Evolutionary conservation across 2,329 filamentous ascomycete species (phyloP).

Genomic region (Aureobasidium namibiae): DNA sequence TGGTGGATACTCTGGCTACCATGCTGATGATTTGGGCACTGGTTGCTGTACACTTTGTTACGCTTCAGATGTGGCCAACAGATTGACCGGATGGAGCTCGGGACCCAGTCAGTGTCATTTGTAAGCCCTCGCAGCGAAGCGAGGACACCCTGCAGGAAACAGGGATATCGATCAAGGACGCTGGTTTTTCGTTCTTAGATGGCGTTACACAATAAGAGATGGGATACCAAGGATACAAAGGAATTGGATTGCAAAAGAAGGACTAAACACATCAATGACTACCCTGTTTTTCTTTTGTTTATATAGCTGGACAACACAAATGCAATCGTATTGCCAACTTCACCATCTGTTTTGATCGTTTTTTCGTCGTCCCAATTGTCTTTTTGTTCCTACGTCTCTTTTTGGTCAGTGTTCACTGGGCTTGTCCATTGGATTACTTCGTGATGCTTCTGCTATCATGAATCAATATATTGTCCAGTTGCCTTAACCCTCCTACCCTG

Average conservation of each 20-base stretch:
- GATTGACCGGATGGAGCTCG: constrained; percentile 34
- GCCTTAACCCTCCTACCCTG: too few species aligned
- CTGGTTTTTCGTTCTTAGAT: neutral
- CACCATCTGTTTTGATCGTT: too few species aligned
- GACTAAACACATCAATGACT: neutral
- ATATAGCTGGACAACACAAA: neutral
- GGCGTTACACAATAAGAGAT: neutral
- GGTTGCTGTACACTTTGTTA: constrained; percentile 45
- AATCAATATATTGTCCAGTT: too few species aligned
- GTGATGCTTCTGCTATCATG: too few species aligned
- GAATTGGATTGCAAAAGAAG: neutral
- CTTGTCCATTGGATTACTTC: too few species aligned
- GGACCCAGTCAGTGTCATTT: constrained; percentile 6
- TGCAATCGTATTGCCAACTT: too few species aligned
- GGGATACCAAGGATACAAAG: neutral
- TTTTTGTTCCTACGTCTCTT: too few species aligned
- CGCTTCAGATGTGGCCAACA: constrained; percentile 43
- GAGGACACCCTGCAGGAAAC: too few species aligned
- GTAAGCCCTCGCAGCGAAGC: too few species aligned
- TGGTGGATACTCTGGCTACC: constrained; percentile 32
- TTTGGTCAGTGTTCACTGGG: too few species aligned
- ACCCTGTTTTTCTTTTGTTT: neutral
- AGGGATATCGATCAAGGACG: neutral
- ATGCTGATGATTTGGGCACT: constrained; percentile 31
- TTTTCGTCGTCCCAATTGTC: too few species aligned